Base-by-base conservation (phyloP, 352 stramenopile genomes). In the Aphanomyces cochlioides region DNA sequence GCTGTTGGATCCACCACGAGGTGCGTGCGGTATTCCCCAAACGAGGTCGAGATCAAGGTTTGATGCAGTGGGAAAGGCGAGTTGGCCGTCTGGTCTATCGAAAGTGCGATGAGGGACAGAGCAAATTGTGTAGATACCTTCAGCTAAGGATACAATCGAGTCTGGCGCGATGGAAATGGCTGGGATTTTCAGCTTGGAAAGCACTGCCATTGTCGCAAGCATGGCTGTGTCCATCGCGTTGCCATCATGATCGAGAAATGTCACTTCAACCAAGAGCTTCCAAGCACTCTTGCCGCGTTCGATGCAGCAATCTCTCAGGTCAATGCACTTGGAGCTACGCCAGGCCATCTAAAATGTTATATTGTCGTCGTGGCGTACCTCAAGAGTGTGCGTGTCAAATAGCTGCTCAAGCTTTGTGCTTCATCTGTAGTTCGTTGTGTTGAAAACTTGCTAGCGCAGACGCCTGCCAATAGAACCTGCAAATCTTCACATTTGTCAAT, bases 241-340 rank as follows among this genome's bases (percentile, higher is more conserved):
- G 28, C 86, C 86, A 68, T 94, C 86, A 66, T 94, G 84, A 72
- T 92, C 81, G 66, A 91, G 76, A 67, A 85, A 90, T 68, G 88
- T 88, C 7, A 92, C 83, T 59, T 90, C 84, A n/a, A 92, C 72
- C 71, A 92, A 78, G 48, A 94, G 75, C 65, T 90, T 90, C 86
- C 86, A 94, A 39, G 86, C 83, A 19, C 82, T 88, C 70, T 90
- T 87, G 57, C 86, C 81, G 36, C 79, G 82, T 47, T 84, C 83
- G 59, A 94, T 94, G 61, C 75, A 82, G 17, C 92, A 69, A 21
- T 84, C 82, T 59, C 83, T 83, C 80, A 94, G 89, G 71, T 94
- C 83, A 19, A 94, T 78, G 5, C 90, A 78, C n/a, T 83, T 84
- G 3, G 84, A 85, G 10, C 86, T 93, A 43, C 5, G 65, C 1